These are phyloP conservation scores for Cucurbita pepo DNA, from an alignment of 306 rosid species.

Conservation along the genomic window DNA sequence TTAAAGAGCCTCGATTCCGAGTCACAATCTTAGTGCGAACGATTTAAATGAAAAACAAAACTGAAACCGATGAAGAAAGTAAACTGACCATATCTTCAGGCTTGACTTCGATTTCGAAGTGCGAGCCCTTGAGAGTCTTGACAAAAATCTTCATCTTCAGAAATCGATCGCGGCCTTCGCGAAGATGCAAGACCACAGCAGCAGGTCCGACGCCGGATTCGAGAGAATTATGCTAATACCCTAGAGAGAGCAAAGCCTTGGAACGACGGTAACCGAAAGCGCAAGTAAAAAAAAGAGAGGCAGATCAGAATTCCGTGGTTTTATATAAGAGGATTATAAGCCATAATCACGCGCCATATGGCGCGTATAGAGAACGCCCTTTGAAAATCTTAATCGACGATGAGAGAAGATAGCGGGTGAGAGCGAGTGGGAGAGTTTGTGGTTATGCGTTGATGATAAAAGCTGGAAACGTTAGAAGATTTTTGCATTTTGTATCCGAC, in stretches of 20 bases:
- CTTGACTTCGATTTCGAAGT: constrained; percentile 79
- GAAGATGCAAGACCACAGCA: constrained; percentile 10
- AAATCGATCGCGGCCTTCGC: constrained; percentile 16
- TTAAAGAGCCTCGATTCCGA: background rate
- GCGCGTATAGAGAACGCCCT: background rate
- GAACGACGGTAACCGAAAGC: constrained; percentile 14
- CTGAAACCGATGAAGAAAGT: background rate
- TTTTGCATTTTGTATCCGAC: background rate
- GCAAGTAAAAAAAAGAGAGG: constrained; percentile 9
- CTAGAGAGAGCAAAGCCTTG: constrained; percentile 6
- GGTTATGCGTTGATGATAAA: background rate
- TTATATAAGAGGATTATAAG: constrained; percentile 1
- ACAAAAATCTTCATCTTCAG: constrained; percentile 75
- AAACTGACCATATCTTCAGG: constrained; percentile 45
- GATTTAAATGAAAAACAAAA: background rate
- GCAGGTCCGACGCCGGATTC: constrained; percentile 18
- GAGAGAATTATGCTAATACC: constrained; percentile 13
- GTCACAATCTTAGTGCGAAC: background rate
- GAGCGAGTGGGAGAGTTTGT: background rate
- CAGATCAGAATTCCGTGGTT: constrained; percentile 6
- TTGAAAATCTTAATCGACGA: background rate
- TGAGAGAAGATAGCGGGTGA: background rate
- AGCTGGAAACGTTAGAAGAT: background rate
- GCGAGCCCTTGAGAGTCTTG: constrained; percentile 76
- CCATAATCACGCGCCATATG: background rate